phyloP scores from a whole-genome alignment of 2,329 filamentous ascomycete genomes.

The Dendryphion nanum region DNA sequence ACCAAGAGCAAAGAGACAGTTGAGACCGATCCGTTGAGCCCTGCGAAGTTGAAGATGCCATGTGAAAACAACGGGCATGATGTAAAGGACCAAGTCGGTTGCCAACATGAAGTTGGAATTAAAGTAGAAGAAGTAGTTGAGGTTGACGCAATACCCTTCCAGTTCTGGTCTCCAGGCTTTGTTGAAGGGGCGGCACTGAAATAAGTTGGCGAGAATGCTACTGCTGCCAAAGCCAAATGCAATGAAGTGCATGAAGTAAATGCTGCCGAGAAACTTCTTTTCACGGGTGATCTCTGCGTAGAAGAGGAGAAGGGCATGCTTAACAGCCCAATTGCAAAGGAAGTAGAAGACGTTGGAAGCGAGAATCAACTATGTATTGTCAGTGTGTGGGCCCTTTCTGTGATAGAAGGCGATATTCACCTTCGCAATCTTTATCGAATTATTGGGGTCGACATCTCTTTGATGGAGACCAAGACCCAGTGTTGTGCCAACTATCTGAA shows the following conservation, averaged over 20 bases:
- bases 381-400: neutral
- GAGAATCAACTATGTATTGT: conserved; percentile 15
- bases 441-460: conserved; percentile 7
- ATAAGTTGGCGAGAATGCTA: conserved; percentile 33
- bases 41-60: conserved; percentile 33
- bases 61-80: conserved; percentile 40
- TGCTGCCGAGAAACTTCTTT: conserved; percentile 17
- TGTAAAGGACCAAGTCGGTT: conserved; percentile 39
- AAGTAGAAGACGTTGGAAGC: conserved; percentile 38
- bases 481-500: conserved; percentile 21
- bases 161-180: conserved; percentile 29
- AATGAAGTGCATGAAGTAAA: conserved; percentile 35
- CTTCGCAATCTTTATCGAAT: conserved; percentile 15
- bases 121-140: conserved; percentile 36
- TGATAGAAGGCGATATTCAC: conserved; percentile 2
- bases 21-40: conserved; percentile 34
- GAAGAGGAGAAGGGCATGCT: conserved; percentile 41
- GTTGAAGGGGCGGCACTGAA: conserved; percentile 37
- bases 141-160: conserved; percentile 34
- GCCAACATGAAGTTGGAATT: conserved; percentile 39
- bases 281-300: conserved; percentile 38
- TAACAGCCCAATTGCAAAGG: conserved; percentile 41
- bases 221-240: conserved; percentile 34
- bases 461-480: conserved; percentile 20
- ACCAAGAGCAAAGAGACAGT: conserved; percentile 32